These are phyloP conservation scores for Maudiozyma turicensis DNA, from an alignment of 805 yeast genomes.

Conservation along the genomic window DNA sequence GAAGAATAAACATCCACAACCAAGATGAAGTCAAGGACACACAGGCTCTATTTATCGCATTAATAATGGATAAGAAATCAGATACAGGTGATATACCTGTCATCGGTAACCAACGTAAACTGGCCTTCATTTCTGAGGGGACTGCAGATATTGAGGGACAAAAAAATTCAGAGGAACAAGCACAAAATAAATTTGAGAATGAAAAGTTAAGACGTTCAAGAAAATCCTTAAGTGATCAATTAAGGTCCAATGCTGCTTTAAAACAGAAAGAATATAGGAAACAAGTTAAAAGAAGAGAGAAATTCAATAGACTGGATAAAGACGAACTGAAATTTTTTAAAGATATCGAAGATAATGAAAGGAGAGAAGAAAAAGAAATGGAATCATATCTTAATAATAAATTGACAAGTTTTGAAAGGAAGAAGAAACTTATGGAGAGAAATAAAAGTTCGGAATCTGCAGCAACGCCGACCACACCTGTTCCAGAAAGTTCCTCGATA, in stretches of 20 bases:
- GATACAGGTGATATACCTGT: not conserved
- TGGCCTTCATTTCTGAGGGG: conserved; percentile 25
- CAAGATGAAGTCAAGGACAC: no score
- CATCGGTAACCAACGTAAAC: conserved; percentile 5
- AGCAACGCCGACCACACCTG: not conserved
- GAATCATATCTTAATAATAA: conserved; percentile 5
- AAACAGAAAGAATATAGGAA: conserved; percentile 20
- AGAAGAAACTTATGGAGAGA: not conserved
- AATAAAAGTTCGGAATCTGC: not conserved
- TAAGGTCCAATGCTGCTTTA: conserved; percentile 17
- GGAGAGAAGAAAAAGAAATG: conserved; percentile 6
- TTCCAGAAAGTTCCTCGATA: not conserved
- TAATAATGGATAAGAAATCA: no score
- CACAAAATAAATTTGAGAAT: conserved; percentile 15
- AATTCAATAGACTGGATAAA: conserved; percentile 21
- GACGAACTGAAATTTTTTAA: conserved; percentile 17
- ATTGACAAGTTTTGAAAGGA: not conserved
- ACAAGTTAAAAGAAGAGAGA: conserved; percentile 18
- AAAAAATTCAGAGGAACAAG: conserved; percentile 13
- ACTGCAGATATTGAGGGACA: conserved; percentile 19
- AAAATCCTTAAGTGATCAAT: conserved; percentile 24
- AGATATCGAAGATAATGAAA: conserved; percentile 3
- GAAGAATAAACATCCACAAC: no score
- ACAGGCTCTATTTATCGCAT: no score
- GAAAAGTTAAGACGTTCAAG: conserved; percentile 16